Base-by-base conservation (phyloP, 345 rosid species). In the Ailanthus altissimus region DNA sequence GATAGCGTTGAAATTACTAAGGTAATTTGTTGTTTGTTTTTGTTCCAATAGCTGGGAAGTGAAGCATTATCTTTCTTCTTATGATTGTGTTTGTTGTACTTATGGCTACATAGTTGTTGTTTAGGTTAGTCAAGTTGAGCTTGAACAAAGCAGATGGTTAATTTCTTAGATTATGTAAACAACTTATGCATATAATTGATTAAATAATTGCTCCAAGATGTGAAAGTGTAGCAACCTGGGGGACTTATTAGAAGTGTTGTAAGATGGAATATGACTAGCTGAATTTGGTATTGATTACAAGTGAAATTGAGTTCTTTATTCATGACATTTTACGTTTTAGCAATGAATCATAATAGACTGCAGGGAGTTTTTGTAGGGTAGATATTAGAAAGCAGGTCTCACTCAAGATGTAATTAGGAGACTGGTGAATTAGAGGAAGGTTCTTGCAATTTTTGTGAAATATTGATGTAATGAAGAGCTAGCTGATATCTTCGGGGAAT, bases 1-100 rank as follows among this genome's bases (percentile, higher is more conserved):
- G 83, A 89, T 73, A 95, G 98, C 72, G 90, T 87, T 77, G 87
- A 86, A 50, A 86, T 93, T 80, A 69, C 95, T 54, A 95, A 93
- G 93, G 99, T 91, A 49, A 49, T 65, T 68, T 57, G 42, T 69
- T 28, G 5, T 14, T 51, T 50, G 0, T 8, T 16, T 38, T 18
- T 36, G 54, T 60, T 68, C 49, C 54, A 67, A 50, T 73, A 42
- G 20, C 43, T 36, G 21, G 54, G 23, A 42, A 53, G 20, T 15
- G 16, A 18, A 18, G 43, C 6, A 3, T 36, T 50, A 51, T 8
- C 51, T 70, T 28, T 4, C 21, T n/a, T 65, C 49, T 65, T 15
- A n/a, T 50, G 26, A 47, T 45, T 20, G 16, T 47, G 40, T 68
- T 68, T 3, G 20, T 56, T 56, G 21, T 21, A 56, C 60, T n/a